Base-by-base conservation (phyloP, 257 asterid genomes). In the Solanum arcanum region DNA sequence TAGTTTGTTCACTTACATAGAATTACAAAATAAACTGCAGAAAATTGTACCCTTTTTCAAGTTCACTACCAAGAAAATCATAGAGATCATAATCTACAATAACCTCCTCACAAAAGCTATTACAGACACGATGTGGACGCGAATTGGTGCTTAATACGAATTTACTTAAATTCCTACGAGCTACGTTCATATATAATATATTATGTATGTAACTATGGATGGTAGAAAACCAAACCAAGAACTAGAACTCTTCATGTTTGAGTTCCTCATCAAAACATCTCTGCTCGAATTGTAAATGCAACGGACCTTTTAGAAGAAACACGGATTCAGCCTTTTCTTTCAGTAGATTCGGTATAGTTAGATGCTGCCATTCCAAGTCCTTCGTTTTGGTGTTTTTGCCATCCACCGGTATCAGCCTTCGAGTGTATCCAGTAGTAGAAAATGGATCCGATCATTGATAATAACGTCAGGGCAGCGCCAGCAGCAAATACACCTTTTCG, bases 401-500 rank as follows among this genome's bases (percentile, higher is more conserved):
- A 97, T 59, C 98, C 98, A 78, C 98, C 99, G 0, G 98, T 97
- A 81, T 95, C 98, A 2, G 98, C 98, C 91, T 92, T 95, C 75
- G 95, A 82, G 86, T 95, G 97, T n/a, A 93, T 75, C 98, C 98
- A 93, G 90, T 97, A 97, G 88, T 97, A 96, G 86, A 88, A 70
- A 84, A 88, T 46, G 47, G 98, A 91, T 56, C 94, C 93, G 0
- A 87, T 72, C 98, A 97, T 91, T 12, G 97, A 91, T 25, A 94
- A 23, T 78, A 97, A 87, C 18, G 95, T 90, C 39, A 97, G 88
- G 66, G 99, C 97, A 39, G 98, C 99, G 12, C 96, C 98, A 7
- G 99, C 98, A 23, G 98, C 99, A 89, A 97, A 97, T 14, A 97
- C 98, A 37, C 99, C 99, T 91, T 95, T 94, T 68, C 98, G 95